Evolutionary conservation across 305 asterid genomes (phyloP).

Genomic region (Rubia occidens): DNA sequence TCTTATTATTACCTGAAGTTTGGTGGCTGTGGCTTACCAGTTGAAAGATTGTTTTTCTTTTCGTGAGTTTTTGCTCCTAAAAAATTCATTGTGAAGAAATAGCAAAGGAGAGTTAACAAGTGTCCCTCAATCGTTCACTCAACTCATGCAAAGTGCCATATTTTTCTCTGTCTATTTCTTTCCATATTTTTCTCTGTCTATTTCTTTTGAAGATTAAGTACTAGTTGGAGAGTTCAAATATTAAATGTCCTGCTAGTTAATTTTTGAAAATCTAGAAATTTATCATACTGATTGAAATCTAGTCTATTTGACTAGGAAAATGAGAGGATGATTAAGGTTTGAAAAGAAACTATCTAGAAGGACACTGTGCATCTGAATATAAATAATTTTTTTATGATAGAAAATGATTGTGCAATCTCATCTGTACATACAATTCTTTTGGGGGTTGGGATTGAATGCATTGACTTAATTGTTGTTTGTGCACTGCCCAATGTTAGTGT

Average conservation of each 20-base stretch:
- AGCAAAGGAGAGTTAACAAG: neutral
- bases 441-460: neutral
- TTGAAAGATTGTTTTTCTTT: neutral
- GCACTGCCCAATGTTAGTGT: neutral
- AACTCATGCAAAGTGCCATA: neutral
- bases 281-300: neutral
- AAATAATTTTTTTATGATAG: neutral
- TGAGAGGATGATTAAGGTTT: neutral
- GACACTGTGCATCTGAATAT: neutral
- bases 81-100: neutral
- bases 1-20: neutral
- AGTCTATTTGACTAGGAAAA: neutral
- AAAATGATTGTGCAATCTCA: neutral
- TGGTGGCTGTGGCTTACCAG: neutral
- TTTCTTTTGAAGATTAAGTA: neutral
- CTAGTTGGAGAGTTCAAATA: too few species aligned
- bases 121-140: too few species aligned
- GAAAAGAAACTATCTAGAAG: neutral
- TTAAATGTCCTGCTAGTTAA: neutral
- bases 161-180: neutral
- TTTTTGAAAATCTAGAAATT: neutral
- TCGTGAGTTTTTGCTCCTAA: neutral
- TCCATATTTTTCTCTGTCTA: too few species aligned
- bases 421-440: too few species aligned
- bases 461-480: neutral